A percentile compares a stretch with the other conserved stretches of the same genome.
Evolutionary conservation across 371 early-diverging fungal species (phyloP).

Genomic region (Mucor circinelloides): DNA sequence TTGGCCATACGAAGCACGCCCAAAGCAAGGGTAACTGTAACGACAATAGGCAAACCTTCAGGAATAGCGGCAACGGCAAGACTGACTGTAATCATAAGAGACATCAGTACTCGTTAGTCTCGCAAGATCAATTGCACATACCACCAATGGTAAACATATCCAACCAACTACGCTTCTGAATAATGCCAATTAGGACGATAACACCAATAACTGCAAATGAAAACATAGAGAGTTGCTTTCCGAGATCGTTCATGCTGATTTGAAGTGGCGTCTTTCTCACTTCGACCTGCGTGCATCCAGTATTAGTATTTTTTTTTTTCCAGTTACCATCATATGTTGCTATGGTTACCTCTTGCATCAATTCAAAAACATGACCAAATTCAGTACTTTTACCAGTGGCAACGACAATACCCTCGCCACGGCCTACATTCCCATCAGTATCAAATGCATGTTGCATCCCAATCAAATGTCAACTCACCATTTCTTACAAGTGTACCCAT

Average conservation of each 20-base stretch:
- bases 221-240: conserved; percentile 79
- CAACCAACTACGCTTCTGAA: conserved; percentile 87
- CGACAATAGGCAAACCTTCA: conserved; percentile 92
- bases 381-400: conserved; percentile 88
- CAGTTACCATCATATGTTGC: no score
- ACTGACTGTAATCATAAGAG: conserved; percentile 51
- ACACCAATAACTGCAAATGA: conserved; percentile 90
- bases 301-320: background rate
- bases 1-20: conserved; percentile 92
- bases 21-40: conserved; percentile 89
- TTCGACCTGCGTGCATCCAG: conserved; percentile 56
- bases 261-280: conserved; percentile 85
- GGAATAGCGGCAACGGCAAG: conserved; percentile 96
- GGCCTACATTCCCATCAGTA: conserved; percentile 37
- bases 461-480: conserved; percentile 35
- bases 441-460: background rate
- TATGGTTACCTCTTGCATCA: conserved; percentile 76
- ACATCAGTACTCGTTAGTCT: background rate
- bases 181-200: conserved; percentile 86
- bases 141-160: conserved; percentile 96
- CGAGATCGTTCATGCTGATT: conserved; percentile 85
- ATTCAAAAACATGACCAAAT: conserved; percentile 81
- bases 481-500: conserved; percentile 88
- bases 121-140: conserved; percentile 9
- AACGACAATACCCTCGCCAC: conserved; percentile 82